A percentile compares a stretch with the other conserved stretches of the same genome.
Evolutionary conservation across 2,329 filamentous ascomycete genomes (phyloP).

Genomic region (Dactylonectria macrodidyma): DNA sequence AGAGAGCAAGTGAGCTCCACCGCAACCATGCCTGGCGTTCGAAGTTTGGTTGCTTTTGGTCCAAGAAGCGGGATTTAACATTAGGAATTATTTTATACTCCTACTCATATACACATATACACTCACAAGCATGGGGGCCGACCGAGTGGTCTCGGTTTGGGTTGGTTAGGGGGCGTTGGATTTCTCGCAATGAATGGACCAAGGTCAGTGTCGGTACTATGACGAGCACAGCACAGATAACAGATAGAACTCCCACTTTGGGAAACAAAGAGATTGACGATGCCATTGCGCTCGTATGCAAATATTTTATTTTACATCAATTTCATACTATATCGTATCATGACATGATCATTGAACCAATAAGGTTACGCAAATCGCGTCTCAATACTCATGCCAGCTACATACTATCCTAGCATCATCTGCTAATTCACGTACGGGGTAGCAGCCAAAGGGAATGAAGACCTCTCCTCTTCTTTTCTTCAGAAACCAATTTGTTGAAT

Average conservation of each 20-base stretch:
- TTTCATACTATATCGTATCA: background rate
- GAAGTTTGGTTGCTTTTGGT: slow-evolving; percentile 5
- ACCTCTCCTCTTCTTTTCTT: background rate
- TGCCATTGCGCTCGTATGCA: background rate
- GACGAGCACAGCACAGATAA: slow-evolving; percentile 21
- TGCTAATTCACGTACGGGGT: too few relatives aligned
- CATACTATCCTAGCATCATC: too few relatives aligned
- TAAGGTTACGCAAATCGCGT: too few relatives aligned
- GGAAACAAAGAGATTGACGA: slow-evolving; percentile 14
- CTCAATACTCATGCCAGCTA: too few relatives aligned
- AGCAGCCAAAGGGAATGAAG: too few relatives aligned
- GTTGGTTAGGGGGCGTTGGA: slow-evolving; percentile 21
- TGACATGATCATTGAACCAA: background rate
- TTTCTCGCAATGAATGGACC: slow-evolving; percentile 10
- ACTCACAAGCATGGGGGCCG: slow-evolving; percentile 14
- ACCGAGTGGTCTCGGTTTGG: slow-evolving; percentile 5
- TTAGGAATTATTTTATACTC: background rate
- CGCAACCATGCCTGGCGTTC: slow-evolving; percentile 21
- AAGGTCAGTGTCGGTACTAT: background rate
- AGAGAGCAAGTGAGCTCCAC: background rate
- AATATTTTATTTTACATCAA: background rate
- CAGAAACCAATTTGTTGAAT: too few relatives aligned
- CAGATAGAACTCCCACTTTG: slow-evolving; percentile 23
- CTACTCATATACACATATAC: slow-evolving; percentile 21
- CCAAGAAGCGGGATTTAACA: background rate